Conservation (phyloP, 495 filamentous ascomycete genomes). For the Aspergillus avenaceus region DNA sequence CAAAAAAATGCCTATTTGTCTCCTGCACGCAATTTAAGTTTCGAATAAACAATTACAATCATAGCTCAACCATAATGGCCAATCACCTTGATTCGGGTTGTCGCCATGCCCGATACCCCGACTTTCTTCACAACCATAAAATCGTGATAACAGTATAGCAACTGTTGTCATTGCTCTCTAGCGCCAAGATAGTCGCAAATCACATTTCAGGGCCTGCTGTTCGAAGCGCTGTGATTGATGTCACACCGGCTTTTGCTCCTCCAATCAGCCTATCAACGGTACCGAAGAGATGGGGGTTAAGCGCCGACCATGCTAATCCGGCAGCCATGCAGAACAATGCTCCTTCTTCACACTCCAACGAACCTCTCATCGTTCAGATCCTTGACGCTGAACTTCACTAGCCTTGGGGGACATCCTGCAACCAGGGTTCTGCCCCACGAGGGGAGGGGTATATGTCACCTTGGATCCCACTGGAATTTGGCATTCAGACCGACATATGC, state of each 20-base stretch:
- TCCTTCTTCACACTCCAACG: slow-evolving; percentile 15
- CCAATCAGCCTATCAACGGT: slow-evolving; percentile 10
- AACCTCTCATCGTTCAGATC: slow-evolving; percentile 24
- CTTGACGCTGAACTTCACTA: slow-evolving; percentile 11
- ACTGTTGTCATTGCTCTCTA: not conserved
- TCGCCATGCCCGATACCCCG: not conserved
- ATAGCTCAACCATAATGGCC: not conserved
- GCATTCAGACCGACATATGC: not conserved
- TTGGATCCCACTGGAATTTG: not conserved
- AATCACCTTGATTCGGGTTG: not conserved
- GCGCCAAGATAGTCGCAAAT: slow-evolving; percentile 4
- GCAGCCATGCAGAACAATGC: slow-evolving; percentile 11
- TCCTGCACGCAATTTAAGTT: not conserved
- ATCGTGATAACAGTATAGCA: not conserved
- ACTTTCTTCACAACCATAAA: not conserved
- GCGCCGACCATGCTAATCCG: slow-evolving; percentile 17
- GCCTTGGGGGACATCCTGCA: not conserved
- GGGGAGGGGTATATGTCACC: slow-evolving; percentile 8
- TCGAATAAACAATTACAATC: not conserved
- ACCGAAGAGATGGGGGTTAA: slow-evolving; percentile 17
- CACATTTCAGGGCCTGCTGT: not conserved
- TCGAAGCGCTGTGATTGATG: slow-evolving; percentile 6
- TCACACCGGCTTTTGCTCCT: not conserved
- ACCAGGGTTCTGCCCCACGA: not conserved
- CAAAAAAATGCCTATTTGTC: not conserved